Evolutionary conservation across 768 basidiomycete species (phyloP).

Genomic region (Crucibulum laeve): DNA sequence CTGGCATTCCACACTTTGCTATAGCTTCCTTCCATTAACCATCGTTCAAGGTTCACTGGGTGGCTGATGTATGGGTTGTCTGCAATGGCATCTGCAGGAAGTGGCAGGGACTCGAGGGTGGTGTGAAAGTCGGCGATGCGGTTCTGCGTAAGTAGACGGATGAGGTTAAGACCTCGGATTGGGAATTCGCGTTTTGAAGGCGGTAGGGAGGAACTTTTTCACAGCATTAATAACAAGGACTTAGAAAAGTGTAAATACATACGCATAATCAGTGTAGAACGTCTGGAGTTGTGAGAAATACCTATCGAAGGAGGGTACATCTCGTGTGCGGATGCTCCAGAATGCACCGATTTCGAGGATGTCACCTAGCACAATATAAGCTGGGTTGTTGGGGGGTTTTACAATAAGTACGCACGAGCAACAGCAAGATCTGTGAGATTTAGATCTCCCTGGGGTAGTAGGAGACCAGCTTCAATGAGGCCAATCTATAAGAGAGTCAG

Average conservation of each 20-base stretch:
- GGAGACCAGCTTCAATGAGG: constrained; percentile 70
- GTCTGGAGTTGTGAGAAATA: constrained; percentile 90
- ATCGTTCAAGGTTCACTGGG: constrained; percentile 88
- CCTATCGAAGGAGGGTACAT: constrained; percentile 90
- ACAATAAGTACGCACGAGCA: constrained; percentile 65
- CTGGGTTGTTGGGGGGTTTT: too few relatives aligned
- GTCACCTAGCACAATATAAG: constrained; percentile 53
- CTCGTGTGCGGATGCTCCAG: constrained; percentile 84
- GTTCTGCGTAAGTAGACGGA: constrained; percentile 91
- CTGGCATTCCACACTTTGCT: constrained; percentile 97
- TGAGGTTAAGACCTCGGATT: constrained; percentile 89
- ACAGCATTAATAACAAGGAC: neutral
- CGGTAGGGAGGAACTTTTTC: constrained; percentile 63
- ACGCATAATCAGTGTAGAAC: constrained; percentile 87
- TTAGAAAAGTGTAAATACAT: constrained; percentile 1
- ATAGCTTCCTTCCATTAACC: constrained; percentile 99
- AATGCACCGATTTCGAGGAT: constrained; percentile 95
- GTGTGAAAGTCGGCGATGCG: constrained; percentile 98
- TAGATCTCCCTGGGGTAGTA: constrained; percentile 65
- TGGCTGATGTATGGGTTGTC: constrained; percentile 75
- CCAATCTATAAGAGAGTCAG: constrained; percentile 49
- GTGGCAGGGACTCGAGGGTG: constrained; percentile 83
- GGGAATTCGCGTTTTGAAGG: constrained; percentile 84
- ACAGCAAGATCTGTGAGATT: constrained; percentile 66
- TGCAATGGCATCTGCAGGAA: constrained; percentile 61